These are phyloP conservation scores for Malassezia brasiliensis DNA, from an alignment of 1,284 basidiomycete genomes.

Conservation along the genomic window DNA sequence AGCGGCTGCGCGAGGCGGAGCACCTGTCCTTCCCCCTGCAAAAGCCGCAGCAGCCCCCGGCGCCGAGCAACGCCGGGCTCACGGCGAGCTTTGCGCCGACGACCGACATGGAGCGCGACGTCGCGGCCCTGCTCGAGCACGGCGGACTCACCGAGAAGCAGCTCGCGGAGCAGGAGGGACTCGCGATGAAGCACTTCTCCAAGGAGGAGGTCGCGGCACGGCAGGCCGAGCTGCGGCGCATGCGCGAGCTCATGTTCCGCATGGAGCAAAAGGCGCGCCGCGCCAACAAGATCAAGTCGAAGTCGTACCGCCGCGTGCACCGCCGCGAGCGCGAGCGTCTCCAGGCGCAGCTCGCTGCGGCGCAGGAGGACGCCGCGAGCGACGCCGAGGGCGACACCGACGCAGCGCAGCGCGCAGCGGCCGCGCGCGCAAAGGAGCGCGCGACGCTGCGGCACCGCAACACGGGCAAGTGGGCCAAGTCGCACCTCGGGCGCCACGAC, in stretches of 20 bases:
- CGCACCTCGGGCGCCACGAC: slow-evolving; percentile 23
- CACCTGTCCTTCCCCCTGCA: slow-evolving; percentile 86
- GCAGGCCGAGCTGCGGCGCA: slow-evolving; percentile 68
- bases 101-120: slow-evolving; percentile 31
- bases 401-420: slow-evolving; percentile 61
- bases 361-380: slow-evolving; percentile 13
- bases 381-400: slow-evolving; percentile 51
- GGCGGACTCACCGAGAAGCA: slow-evolving; percentile 56
- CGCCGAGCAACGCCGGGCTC: slow-evolving; percentile 61
- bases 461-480: slow-evolving; percentile 46
- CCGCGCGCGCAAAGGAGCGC: slow-evolving; percentile 51
- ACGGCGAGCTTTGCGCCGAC: slow-evolving; percentile 56
- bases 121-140: slow-evolving; percentile 43
- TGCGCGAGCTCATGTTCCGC: slow-evolving; percentile 87
- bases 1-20: slow-evolving; percentile 59
- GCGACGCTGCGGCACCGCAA: slow-evolving; percentile 48
- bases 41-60: slow-evolving; percentile 31
- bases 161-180: slow-evolving; percentile 64
- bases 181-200: slow-evolving; percentile 68
- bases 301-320: slow-evolving; percentile 76
- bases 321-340: slow-evolving; percentile 61
- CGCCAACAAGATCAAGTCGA: slow-evolving; percentile 89
- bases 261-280: slow-evolving; percentile 84
- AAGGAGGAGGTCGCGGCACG: slow-evolving; percentile 73
- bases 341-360: slow-evolving; percentile 52